Conservation (phyloP, 495 filamentous ascomycete genomes). For the Delitschia confertaspora region DNA sequence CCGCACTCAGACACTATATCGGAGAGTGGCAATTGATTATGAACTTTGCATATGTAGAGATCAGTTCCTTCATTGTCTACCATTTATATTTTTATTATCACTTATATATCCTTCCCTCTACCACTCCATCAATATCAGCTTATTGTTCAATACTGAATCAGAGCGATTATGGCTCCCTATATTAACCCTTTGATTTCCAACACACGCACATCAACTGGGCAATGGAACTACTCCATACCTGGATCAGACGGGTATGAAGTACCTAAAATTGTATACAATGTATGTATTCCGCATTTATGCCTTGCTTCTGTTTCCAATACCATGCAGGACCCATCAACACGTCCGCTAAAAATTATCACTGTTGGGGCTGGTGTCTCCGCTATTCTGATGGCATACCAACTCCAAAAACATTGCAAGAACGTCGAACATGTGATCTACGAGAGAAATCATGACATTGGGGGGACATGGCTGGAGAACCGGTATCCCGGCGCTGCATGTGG, state of each 20-base stretch:
- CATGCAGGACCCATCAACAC: constrained; percentile 29
- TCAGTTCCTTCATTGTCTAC: no score
- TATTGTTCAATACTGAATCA: no score
- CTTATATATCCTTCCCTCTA: no score
- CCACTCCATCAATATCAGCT: no score
- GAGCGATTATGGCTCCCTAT: constrained; percentile 31
- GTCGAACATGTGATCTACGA: constrained; percentile 36
- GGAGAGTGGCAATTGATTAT: no score
- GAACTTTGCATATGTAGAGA: no score
- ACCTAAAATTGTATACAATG: constrained; percentile 25
- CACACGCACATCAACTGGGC: constrained; percentile 13
- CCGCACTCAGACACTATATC: no score
- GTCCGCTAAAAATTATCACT: constrained; percentile 30
- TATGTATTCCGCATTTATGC: not conserved
- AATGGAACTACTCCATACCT: constrained; percentile 31
- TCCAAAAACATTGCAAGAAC: constrained; percentile 33
- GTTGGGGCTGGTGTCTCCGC: constrained; percentile 34
- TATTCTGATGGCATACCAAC: constrained; percentile 34
- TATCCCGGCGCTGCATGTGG: constrained; percentile 30
- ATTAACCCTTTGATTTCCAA: constrained; percentile 26
- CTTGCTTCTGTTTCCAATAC: constrained; percentile 7
- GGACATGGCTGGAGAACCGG: constrained; percentile 32
- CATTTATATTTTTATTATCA: no score
- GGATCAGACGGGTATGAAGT: constrained; percentile 33
- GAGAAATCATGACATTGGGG: constrained; percentile 34